phyloP scores from a whole-genome alignment of 306 rosid species.

The Bauhinia variegata region DNA sequence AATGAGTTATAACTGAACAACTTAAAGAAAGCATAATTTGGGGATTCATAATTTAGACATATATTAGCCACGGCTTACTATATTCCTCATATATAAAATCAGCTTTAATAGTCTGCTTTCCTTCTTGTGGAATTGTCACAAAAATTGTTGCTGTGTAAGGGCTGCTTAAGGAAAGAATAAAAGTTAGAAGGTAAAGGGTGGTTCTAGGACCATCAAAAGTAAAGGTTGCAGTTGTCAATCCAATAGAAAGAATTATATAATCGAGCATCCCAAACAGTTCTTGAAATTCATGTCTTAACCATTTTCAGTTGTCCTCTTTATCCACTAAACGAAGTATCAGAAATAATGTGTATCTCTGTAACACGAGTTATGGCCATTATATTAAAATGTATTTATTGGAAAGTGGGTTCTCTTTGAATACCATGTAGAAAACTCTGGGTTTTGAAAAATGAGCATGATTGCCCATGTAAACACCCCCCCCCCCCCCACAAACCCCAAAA shows the following conservation, averaged over 20 bases:
- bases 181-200: too few species aligned
- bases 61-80: conserved; percentile 52
- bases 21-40: conserved; percentile 14
- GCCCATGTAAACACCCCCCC: not conserved
- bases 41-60: conserved; percentile 25
- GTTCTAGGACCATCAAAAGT: not conserved
- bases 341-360: conserved; percentile 9
- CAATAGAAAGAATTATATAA: not conserved
- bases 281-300: not conserved
- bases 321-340: conserved; percentile 3
- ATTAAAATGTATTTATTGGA: conserved; percentile 9
- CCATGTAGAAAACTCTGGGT: not conserved
- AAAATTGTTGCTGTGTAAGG: conserved; percentile 72
- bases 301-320: conserved; percentile 14
- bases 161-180: conserved; percentile 55
- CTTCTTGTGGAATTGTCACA: conserved; percentile 61
- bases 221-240: conserved; percentile 19
- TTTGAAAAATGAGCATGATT: not conserved
- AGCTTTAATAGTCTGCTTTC: conserved; percentile 78
- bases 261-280: conserved; percentile 5
- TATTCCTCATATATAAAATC: conserved; percentile 84
- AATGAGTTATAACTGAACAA: conserved; percentile 17
- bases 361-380: conserved; percentile 1
- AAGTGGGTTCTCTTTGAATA: conserved; percentile 20
- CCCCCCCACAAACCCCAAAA: conserved; percentile 5